Evolutionary conservation across 2,329 filamentous ascomycete genomes (phyloP), one percentile per base, ranked within the genome.

Genomic region (Cercospora canescens): DNA sequence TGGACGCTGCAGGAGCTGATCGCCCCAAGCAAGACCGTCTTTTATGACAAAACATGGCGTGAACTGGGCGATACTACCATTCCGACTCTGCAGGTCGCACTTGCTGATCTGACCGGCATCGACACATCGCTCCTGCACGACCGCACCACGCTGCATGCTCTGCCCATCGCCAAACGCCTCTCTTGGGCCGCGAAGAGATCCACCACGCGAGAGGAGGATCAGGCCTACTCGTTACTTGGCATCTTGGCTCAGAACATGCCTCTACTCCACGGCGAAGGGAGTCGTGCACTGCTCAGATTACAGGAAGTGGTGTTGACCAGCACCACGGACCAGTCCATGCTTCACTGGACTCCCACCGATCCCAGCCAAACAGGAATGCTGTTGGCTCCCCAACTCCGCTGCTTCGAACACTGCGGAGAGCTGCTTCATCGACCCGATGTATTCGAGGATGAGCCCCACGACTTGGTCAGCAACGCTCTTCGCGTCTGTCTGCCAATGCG

Each of bases 1-100:
- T 71, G 70, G 68, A 73, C 72, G 4, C 59, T 73, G 16, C 72
- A 72, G 60, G 72, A 73, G 37, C 63, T 73, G 7, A 65, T 73
- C 14, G 72, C 71, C 7, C 72, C 72, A 1, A 26, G 21, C 4
- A 35, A 62, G 5, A 63, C 70, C 1, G 37, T 54, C 6, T 73
- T 73, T 60, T 73, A 68, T 63, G 59, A 67, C 54, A 34, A 16
- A 7, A 12, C 24, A 12, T 70, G 66, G 68, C 59, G 28, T 16
- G 41, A 52, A 3, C 30, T 61, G 3, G 59, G 59, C 16, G 32
- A 61, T 11, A 50, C 59, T 12, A 30, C 41, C 30, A 34, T 54
- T 1, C 30, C 41, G 5, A 52, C 39, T 32, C 34, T 61, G 11
- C 41, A 54, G 30, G 45, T 61, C 18, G 63, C 56, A 6, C 32